phyloP scores from a whole-genome alignment of 495 filamentous ascomycete species.

The Astrocystis sublimbata region DNA sequence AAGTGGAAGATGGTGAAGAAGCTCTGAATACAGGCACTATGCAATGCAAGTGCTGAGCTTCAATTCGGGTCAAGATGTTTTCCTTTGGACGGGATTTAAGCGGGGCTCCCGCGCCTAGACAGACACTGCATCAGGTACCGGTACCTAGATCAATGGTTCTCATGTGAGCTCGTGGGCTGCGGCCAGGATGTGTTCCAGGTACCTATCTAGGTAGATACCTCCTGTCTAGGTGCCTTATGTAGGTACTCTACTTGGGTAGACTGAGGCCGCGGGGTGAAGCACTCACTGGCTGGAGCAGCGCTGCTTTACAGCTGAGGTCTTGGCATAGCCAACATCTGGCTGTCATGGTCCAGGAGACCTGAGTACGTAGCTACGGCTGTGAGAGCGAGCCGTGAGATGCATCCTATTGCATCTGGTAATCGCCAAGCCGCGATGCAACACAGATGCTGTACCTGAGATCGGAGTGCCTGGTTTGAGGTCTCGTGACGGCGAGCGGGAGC shows the following conservation, averaged over 20 bases:
- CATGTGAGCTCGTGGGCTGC: no score
- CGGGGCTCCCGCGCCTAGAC: slow-evolving; percentile 2
- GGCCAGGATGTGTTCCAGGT: no score
- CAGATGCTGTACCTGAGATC: not conserved
- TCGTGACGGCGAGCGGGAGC: not conserved
- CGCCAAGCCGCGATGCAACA: slow-evolving; percentile 5
- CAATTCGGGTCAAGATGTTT: not conserved
- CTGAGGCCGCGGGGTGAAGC: no score
- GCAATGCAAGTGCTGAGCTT: no score
- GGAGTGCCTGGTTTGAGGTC: not conserved
- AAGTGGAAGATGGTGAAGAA: not conserved
- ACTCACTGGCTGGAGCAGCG: no score
- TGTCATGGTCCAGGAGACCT: not conserved
- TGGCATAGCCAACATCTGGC: not conserved
- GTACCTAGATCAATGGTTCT: no score
- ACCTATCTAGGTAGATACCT: no score
- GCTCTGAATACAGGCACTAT: no score
- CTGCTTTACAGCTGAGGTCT: not conserved
- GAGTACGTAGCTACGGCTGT: not conserved
- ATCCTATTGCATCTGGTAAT: not conserved
- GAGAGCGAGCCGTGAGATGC: not conserved
- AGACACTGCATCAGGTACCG: not conserved
- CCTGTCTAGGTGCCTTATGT: no score
- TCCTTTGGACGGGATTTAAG: slow-evolving; percentile 17
- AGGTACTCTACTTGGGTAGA: no score